phyloP scores from a whole-genome alignment of 2,329 filamentous ascomycete genomes.

The Cordyceps javanica region DNA sequence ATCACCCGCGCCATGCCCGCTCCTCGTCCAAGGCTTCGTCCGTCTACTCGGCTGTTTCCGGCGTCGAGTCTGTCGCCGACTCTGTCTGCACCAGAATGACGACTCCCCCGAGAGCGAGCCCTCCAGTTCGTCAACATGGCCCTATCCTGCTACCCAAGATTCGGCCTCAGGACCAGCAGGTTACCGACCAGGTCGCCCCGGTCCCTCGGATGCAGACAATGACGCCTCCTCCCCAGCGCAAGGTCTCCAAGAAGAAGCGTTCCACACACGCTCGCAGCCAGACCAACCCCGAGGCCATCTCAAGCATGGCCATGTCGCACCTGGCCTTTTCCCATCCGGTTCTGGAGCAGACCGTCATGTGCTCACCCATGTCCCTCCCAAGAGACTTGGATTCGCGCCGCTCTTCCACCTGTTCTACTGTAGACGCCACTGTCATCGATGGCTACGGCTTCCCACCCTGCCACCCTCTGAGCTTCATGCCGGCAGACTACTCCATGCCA shows the following conservation, averaged over 20 bases:
- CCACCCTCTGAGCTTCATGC: slow-evolving; percentile 57
- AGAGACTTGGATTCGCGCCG: slow-evolving; percentile 43
- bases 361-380: slow-evolving; percentile 57
- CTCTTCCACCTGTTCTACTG: slow-evolving; percentile 61
- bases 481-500: slow-evolving; percentile 16
- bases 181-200: slow-evolving; percentile 44
- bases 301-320: slow-evolving; percentile 30
- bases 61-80: slow-evolving; percentile 47
- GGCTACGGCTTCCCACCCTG: slow-evolving; percentile 82
- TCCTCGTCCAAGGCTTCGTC: slow-evolving; percentile 63
- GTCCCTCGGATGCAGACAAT: slow-evolving; percentile 29
- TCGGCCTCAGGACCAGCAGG: slow-evolving; percentile 73
- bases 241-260: slow-evolving; percentile 20
- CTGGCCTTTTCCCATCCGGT: slow-evolving; percentile 26
- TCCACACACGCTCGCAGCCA: slow-evolving; percentile 51
- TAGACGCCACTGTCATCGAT: slow-evolving; percentile 57
- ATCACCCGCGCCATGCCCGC: slow-evolving; percentile 51
- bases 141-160: slow-evolving; percentile 81
- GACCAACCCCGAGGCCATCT: slow-evolving; percentile 54
- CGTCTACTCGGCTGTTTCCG: slow-evolving; percentile 55
- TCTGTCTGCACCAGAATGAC: slow-evolving; percentile 62
- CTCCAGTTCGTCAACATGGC: slow-evolving; percentile 71
- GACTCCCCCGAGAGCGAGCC: slow-evolving; percentile 57
- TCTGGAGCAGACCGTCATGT: slow-evolving; percentile 45
- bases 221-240: slow-evolving; percentile 9